Evolutionary conservation across 2,329 filamentous ascomycete genomes (phyloP).

Genomic region (Fusarium succisae): DNA sequence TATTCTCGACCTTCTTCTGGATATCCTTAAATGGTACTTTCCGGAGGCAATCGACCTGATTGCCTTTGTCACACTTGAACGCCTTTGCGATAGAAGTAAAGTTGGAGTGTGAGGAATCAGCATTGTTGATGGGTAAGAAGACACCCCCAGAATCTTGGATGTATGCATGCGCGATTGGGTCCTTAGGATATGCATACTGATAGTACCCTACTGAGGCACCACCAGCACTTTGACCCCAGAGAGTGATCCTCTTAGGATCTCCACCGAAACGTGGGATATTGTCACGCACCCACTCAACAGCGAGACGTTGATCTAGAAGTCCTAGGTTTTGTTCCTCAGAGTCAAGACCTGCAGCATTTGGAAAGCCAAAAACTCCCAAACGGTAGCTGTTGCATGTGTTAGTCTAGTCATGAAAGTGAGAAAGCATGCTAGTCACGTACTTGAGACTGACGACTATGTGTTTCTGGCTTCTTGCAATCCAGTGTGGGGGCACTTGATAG

Average conservation of each 20-base stretch:
- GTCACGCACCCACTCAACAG: neutral
- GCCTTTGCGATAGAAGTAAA: neutral
- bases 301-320: slow-evolving; percentile 5
- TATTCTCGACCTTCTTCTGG: neutral
- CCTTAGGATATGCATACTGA: slow-evolving; percentile 1
- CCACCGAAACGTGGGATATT: neutral
- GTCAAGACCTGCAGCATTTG: neutral
- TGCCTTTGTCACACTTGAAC: neutral
- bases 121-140: neutral
- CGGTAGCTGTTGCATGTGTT: too few species aligned
- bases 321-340: neutral
- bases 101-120: neutral
- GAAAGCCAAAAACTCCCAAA: slow-evolving; percentile 1
- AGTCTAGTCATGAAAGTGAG: too few species aligned
- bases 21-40: neutral
- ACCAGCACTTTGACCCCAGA: slow-evolving; percentile 6
- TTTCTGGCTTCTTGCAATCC: slow-evolving; percentile 1
- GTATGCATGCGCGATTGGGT: slow-evolving; percentile 3
- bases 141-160: slow-evolving; percentile 1
- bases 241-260: neutral
- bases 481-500: neutral
- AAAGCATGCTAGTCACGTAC: too few species aligned
- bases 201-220: slow-evolving; percentile 6
- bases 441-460: slow-evolving; percentile 16
- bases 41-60: neutral